A percentile compares a stretch with the other conserved stretches of the same genome.
Evolutionary conservation across 2,329 filamentous ascomycete genomes (phyloP).

Genomic region (Venturia carpophila): DNA sequence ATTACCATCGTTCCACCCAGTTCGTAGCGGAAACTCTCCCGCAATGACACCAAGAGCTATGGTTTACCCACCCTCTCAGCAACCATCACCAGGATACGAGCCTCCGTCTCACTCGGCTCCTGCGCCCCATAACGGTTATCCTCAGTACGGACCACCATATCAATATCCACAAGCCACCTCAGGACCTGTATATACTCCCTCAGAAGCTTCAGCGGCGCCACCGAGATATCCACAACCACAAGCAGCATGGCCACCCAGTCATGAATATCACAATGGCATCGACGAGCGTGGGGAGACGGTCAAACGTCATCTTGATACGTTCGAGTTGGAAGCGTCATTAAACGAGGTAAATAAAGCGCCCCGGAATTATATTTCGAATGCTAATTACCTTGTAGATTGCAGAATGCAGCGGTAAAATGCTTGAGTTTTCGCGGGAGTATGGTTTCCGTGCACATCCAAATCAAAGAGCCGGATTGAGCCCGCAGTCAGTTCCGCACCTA

Average conservation of each 20-base stretch:
- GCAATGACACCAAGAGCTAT: background rate
- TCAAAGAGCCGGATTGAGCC: slow-evolving; percentile 34
- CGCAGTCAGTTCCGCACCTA: slow-evolving; percentile 13
- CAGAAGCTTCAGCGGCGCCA: background rate
- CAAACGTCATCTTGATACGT: slow-evolving; percentile 57
- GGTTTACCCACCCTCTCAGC: slow-evolving; percentile 1
- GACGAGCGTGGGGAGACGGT: slow-evolving; percentile 39
- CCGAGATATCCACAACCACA: slow-evolving; percentile 1
- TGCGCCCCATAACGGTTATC: background rate
- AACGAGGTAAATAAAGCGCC: slow-evolving; percentile 36
- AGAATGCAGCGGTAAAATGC: slow-evolving; percentile 36
- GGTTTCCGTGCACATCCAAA: slow-evolving; percentile 44
- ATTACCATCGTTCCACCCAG: slow-evolving; percentile 18
- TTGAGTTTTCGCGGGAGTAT: slow-evolving; percentile 44
- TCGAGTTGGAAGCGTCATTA: slow-evolving; percentile 49
- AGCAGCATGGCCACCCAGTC: background rate
- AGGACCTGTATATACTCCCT: slow-evolving; percentile 7
- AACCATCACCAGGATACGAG: slow-evolving; percentile 16
- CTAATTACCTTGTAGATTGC: slow-evolving; percentile 32
- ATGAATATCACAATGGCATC: slow-evolving; percentile 7
- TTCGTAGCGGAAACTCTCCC: slow-evolving; percentile 16
- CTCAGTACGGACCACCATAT: slow-evolving; percentile 6
- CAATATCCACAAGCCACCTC: slow-evolving; percentile 12
- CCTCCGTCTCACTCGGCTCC: slow-evolving; percentile 10
- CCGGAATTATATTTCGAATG: background rate